A percentile compares a stretch with the other conserved stretches of the same genome.
Evolutionary conservation across 768 basidiomycete species (phyloP).

Genomic region (Hirschioporus abietinus): DNA sequence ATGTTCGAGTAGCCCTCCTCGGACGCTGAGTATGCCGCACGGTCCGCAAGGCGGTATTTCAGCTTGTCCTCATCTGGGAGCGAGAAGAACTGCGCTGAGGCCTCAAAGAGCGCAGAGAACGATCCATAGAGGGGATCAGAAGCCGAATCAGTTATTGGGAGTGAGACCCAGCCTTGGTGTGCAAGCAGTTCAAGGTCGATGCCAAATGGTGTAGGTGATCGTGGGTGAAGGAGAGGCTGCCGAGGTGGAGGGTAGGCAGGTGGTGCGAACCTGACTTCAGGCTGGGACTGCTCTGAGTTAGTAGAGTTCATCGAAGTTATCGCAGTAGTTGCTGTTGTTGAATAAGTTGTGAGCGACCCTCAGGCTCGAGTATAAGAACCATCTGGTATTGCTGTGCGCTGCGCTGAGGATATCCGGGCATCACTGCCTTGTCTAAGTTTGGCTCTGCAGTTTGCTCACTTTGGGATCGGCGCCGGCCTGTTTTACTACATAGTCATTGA

Average conservation of each 20-base stretch:
- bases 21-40: constrained; percentile 10
- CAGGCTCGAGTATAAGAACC: background rate
- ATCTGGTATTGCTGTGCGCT: background rate
- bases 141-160: constrained; percentile 1
- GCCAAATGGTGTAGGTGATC: background rate
- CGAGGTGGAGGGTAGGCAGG: background rate
- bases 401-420: background rate
- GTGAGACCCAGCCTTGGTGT: constrained; percentile 6
- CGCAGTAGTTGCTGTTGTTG: background rate
- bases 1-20: constrained; percentile 17
- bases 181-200: constrained; percentile 5
- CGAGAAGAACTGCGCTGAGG: constrained; percentile 10
- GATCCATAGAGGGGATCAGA: constrained; percentile 9
- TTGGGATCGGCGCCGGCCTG: no score
- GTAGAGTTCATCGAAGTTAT: background rate
- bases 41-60: constrained; percentile 5
- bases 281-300: background rate
- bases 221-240: background rate
- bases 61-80: constrained; percentile 6
- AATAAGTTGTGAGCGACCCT: background rate
- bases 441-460: no score
- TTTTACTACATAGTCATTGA: no score
- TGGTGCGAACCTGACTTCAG: background rate
- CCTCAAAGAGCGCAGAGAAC: constrained; percentile 8
- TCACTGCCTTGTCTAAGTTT: background rate